Base-by-base conservation (phyloP, 176 grass and related monocot species). In the Carex parvula region DNA sequence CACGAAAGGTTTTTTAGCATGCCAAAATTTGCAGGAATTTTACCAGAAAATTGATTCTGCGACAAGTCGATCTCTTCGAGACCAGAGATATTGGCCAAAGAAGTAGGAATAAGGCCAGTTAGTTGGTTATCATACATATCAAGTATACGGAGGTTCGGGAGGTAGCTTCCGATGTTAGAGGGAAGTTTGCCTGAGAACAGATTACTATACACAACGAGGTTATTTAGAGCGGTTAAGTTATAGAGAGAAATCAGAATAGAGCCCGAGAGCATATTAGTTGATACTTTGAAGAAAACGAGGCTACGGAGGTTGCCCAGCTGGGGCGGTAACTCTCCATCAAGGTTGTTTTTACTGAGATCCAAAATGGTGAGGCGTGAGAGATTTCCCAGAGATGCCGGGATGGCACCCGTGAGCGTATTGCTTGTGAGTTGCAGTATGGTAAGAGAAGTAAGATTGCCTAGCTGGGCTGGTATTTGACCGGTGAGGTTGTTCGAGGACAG, bases 401-500 rank as follows among this genome's bases (percentile, higher is more conserved):
- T 92, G 79, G 84, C 62, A 15, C 94, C 92, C 20, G 83, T 85
- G 81, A 97, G 92, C 83, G 79, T 87, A 86, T 97, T 97, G 39
- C 90, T 89, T 3, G 90, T 90, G 60, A 97, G 90, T 68, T 97
- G 90, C 1, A 97, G 83, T 67, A 84, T 89, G 33, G 81, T 85
- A 79, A 97, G 92, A 86, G 56, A 13, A 14, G 80, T 79, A 70
- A 97, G 84, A 24, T 62, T 35, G 24, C 82, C 82, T 39, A 97
- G 86, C 89, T 87, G 90, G 16, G 53, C 0, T 9, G 95, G 95
- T 30, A 97, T 91, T 69, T 86, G 78, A 83, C 87, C 87, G 54
- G 92, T 94, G 79, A 97, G 84, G 66, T 97, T 92, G 86, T 97
- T 97, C 71, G 90, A 92, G 81, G 92, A 94, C 64, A 97, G 90